Evolutionary conservation across 1,284 basidiomycete genomes (phyloP), one percentile per base, ranked within the genome.

Genomic region (Dichomitus squalens): DNA sequence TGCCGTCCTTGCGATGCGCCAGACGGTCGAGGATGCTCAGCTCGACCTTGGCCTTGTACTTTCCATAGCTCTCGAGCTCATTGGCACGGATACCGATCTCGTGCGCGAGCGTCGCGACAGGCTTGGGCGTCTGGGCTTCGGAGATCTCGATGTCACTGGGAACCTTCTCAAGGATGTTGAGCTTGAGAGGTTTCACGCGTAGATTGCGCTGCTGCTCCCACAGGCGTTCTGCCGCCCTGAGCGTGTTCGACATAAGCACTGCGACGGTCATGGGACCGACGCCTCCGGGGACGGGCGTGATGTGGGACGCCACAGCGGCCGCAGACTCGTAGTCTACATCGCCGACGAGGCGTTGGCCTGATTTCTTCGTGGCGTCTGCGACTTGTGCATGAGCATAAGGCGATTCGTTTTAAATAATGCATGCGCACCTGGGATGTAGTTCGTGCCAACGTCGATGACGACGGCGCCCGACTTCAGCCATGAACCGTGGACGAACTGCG

Each of bases 261-360:
- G 97, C 97, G 59, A 99, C 97, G 8, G 97, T 99, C 96, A 98
- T 98, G 29, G 97, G 97, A 21, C 97, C 97, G 53, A 99, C 97
- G 63, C 97, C 97, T 71, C 95, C 95, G 0, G 97, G 97, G 16
- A 99, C 97, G 41, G 97, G 97, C 0, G 97, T 99, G 71, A 99
- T 98, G 73, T 89, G 79, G 4, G 90, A 89, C 7, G 96, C 96
- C 60, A 92, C 86, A 55, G 81, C 72, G 49, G 84, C 78, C 33
- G 93, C 96, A 12, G 88, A 83, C 4, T 82, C 81, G 71, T 87
- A 98, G 68, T 98, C 89, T 57, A 99, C 95, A 75, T 99, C 97
- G 49, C 97, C 97, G 58, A 99, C 95, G 18, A 99, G 85, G 60
- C 97, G 90, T 71, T 96, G 92, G 44, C 97, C 97, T 7, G 92